Evolutionary conservation across 2,329 filamentous ascomycete species (phyloP), one percentile per base, ranked within the genome.

Genomic region (Blumeria graminis): DNA sequence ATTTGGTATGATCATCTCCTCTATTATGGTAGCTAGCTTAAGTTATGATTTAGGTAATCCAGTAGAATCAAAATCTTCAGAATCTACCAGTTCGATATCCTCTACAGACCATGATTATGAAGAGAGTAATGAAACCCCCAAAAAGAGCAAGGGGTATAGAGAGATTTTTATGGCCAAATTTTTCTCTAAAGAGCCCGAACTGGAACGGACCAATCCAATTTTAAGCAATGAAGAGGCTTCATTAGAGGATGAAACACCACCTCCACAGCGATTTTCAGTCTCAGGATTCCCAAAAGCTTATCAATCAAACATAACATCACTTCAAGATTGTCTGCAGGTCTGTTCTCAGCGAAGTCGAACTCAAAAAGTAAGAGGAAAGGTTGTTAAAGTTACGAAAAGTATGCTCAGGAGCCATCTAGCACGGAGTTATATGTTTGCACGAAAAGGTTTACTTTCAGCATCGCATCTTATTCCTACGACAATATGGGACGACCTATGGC

Each of bases 401-500:
- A 55, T 55, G 52, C n/a, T 55, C 13, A 55, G 52, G 16, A 39
- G 16, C n/a, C 52, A 55, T 50, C 45, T 56, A 22, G 43, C 43
- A 56, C 39, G 33, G 33, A 32, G 14, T 22, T 56, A 56, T 33
- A 39, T 50, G n/a, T 48, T 56, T 3, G 55, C 55, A 16, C 43
- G 55, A 38, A 56, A 56, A 51, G 55, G 55, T 9, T 32, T 57
- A 62, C 68, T 34, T 65, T 56, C 38, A 41, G 43, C 16, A 33
- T 32, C 70, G 1, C 66, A 63, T 1, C 71, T 71, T 58, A 71
- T 88, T n/a, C 76, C 82, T 0, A 63, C 71, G 9, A 71, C 75
- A 14, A 72, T 77, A 4, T 83, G 83, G 77, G 69, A 76, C n/a
- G 65, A 79, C 1, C 66, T 90, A 8, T 90, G 84, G 83, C 70